Evolutionary conservation across 1,284 basidiomycete genomes (phyloP), one percentile per base, ranked within the genome.

Genomic region (Tremellales sp.): DNA sequence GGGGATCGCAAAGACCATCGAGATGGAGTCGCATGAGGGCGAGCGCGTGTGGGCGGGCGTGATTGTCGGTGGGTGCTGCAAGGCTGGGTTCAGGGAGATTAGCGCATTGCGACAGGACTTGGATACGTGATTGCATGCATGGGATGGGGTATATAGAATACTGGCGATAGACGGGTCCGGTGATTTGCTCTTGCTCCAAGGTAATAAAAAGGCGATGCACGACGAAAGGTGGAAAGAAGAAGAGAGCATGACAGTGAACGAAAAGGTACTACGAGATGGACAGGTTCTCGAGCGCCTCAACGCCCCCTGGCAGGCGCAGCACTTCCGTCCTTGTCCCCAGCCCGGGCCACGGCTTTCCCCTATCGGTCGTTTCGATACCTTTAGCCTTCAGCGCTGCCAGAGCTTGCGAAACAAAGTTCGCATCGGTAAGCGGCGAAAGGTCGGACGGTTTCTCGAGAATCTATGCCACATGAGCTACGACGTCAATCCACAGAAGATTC

Each of bases 361-460:
- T 33, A 8, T 9, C 37, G 38, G 5, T 21, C n/a, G n/a, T n/a
- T n/a, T n/a, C n/a, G n/a, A 33, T 16, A 18, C 25, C 10, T 31
- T 48, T 10, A 19, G 47, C 27, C 26, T 44, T 22, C 22, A 48
- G 29, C 34, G 46, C 44, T 0, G 81, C 76, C 26, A 97, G 78
- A 2, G 83, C 76, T 54, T 84, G 82, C 6, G 85, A 84, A 35
- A 98, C 86, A 75, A 87, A 97, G 45, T 81, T 86, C 5, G 86
- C 77, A 65, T 97, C 89, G 0, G 91, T 94, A 21, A 99, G 77
- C 1, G 88, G 88, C 0, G 87, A 88, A 19, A 97, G 70, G 66
- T 99, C 94, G 57, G 87, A 81, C 24, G 83, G 81, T 55, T 78
- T 82, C 19, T 87, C 88, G 0, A 97, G 78, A 54, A 78, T 78